Base-by-base conservation (phyloP, 129 eudicot genomes). In the Artemisia annua region DNA sequence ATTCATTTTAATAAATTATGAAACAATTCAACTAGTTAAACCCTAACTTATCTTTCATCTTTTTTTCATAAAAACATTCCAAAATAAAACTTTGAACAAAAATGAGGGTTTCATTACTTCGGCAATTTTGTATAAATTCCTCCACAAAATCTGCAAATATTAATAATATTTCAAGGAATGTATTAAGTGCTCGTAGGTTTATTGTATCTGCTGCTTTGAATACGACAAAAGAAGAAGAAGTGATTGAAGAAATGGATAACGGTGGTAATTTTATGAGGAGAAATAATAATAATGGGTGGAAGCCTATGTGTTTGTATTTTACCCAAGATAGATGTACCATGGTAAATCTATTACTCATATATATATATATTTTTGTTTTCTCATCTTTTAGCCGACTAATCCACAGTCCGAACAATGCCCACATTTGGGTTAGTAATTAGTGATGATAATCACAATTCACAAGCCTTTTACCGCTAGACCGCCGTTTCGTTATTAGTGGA, bases 311-410 rank as follows among this genome's bases (percentile, higher is more conserved):
- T 66, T 70, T 92, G 69, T 92, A 89, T 32, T 82, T 68, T 72
- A 89, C 98, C 22, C 98, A 92, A 78, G 91, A 84, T 44, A 85
- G 76, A 75, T 92, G 98, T 82, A 82, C 95, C 14, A 79, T 68
- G 96, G 98, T 89, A 28, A 20, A 20, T n/a, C n/a, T n/a, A n/a
- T n/a, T n/a, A n/a, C n/a, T n/a, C n/a, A n/a, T n/a, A n/a, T n/a
- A n/a, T n/a, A n/a, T n/a, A n/a, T n/a, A n/a, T n/a, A n/a, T n/a
- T n/a, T n/a, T n/a, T n/a, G n/a, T n/a, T n/a, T n/a, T n/a, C n/a
- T n/a, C n/a, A n/a, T n/a, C n/a, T n/a, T n/a, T n/a, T n/a, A n/a
- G n/a, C n/a, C n/a, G n/a, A n/a, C n/a, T n/a, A n/a, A n/a, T n/a
- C n/a, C n/a, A n/a, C n/a, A n/a, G n/a, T n/a, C n/a, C n/a, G n/a